These are phyloP conservation scores for Exophiala mesophila DNA, from an alignment of 2,329 filamentous ascomycete genomes.

Conservation along the genomic window DNA sequence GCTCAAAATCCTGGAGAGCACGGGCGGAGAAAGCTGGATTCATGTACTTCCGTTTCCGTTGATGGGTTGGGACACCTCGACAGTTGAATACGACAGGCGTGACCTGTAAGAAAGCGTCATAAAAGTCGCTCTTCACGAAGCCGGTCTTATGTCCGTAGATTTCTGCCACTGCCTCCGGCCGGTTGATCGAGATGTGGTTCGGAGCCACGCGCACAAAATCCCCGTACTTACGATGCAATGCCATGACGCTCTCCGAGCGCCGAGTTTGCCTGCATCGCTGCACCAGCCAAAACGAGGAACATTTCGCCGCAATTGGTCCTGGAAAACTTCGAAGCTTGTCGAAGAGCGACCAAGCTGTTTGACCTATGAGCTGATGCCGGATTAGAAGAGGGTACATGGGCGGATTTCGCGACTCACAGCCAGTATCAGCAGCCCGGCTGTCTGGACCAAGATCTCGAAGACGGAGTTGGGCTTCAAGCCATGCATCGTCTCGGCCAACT, in stretches of 20 bases:
- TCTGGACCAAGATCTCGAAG: no score
- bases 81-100: not conserved
- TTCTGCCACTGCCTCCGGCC: not conserved
- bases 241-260: not conserved
- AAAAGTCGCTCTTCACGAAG: not conserved
- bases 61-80: not conserved
- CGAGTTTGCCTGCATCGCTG: not conserved
- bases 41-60: not conserved
- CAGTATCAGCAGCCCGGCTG: no score
- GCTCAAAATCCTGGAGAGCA: not conserved
- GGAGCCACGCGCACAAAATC: not conserved
- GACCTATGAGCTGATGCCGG: no score
- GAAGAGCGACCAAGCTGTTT: no score
- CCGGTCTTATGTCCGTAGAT: not conserved
- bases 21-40: not conserved
- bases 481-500: no score
- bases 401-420: no score
- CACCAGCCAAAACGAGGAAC: not conserved
- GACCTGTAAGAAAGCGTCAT: not conserved
- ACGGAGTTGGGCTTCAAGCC: no score
- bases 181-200: not conserved
- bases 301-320: not conserved
- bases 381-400: no score
- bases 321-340: no score
- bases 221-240: not conserved